Evolutionary conservation across 352 stramenopile genomes (phyloP).

Genomic region (Phytophthora multivora): DNA sequence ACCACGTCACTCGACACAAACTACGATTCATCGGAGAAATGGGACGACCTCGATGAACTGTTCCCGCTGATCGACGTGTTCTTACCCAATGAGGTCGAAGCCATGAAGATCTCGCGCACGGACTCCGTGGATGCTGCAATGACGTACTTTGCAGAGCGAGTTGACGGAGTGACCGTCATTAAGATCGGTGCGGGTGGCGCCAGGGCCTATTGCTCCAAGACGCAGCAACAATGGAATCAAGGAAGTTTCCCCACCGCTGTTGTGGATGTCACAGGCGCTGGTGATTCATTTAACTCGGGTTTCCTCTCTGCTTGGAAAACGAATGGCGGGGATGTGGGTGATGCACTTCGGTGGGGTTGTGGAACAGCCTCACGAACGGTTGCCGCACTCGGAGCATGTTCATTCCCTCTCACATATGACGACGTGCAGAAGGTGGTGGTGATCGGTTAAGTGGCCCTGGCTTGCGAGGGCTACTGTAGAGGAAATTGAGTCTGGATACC

Average conservation of each 20-base stretch:
- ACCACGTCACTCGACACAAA: conserved; percentile 87
- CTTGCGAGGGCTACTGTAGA: not conserved
- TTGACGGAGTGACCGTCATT: conserved; percentile 64
- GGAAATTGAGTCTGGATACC: too few relatives aligned
- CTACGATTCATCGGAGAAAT: conserved; percentile 77
- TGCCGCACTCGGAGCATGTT: conserved; percentile 58
- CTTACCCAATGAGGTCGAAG: conserved; percentile 84
- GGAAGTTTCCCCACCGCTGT: conserved; percentile 57
- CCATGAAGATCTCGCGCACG: conserved; percentile 63
- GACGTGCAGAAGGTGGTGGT: conserved; percentile 52
- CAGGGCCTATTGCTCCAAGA: conserved; percentile 53
- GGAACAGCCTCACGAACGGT: conserved; percentile 69
- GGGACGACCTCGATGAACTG: conserved; percentile 61
- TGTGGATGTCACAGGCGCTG: conserved; percentile 83
- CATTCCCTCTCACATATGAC: conserved; percentile 42
- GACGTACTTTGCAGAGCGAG: conserved; percentile 45
- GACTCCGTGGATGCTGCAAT: conserved; percentile 60
- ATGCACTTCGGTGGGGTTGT: conserved; percentile 71
- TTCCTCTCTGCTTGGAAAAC: conserved; percentile 77
- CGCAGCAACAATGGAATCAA: conserved; percentile 46
- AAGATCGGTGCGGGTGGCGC: conserved; percentile 73
- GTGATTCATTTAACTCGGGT: conserved; percentile 87
- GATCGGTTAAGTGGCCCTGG: conserved; percentile 5
- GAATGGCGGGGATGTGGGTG: conserved; percentile 43
- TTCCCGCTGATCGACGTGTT: conserved; percentile 82